Evolutionary conservation across 768 basidiomycete species (phyloP).

Genomic region (Pleurotus djamor): DNA sequence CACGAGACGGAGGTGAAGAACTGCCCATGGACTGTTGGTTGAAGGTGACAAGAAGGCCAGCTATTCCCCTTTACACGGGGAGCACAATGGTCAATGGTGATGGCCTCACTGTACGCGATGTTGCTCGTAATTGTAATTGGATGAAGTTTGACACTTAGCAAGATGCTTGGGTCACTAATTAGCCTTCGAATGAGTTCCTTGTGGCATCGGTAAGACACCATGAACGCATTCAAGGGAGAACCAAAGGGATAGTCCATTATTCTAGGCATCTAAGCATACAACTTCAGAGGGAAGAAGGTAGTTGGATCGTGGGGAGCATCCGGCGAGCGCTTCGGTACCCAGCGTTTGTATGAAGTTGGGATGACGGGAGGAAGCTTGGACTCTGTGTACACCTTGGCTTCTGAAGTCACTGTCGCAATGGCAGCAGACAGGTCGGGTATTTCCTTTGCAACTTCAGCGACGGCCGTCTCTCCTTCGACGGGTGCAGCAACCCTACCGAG

Average conservation of each 20-base stretch:
- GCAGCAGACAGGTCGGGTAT: slow-evolving; percentile 68
- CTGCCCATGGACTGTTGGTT: no score
- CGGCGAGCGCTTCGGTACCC: slow-evolving; percentile 69
- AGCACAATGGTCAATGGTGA: no score
- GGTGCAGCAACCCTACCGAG: slow-evolving; percentile 56
- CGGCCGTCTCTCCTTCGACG: slow-evolving; percentile 33
- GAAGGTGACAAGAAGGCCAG: no score
- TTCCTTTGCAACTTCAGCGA: slow-evolving; percentile 41
- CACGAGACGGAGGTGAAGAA: no score
- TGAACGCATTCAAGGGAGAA: not conserved
- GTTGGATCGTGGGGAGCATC: slow-evolving; percentile 83
- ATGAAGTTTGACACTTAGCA: no score
- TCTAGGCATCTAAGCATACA: slow-evolving; percentile 44
- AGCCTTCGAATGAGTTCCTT: no score
- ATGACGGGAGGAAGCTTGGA: slow-evolving; percentile 71
- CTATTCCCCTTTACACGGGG: no score
- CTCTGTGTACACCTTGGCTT: slow-evolving; percentile 56
- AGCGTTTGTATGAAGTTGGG: slow-evolving; percentile 67
- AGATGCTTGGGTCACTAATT: no score
- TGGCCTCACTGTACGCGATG: no score
- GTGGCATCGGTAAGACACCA: no score
- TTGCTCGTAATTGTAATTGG: no score
- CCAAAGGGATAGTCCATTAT: not conserved
- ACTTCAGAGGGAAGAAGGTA: slow-evolving; percentile 81
- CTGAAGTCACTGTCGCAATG: slow-evolving; percentile 61